Evolutionary conservation across 805 yeast species (phyloP).

Genomic region (Cyberlindnera maritima): DNA sequence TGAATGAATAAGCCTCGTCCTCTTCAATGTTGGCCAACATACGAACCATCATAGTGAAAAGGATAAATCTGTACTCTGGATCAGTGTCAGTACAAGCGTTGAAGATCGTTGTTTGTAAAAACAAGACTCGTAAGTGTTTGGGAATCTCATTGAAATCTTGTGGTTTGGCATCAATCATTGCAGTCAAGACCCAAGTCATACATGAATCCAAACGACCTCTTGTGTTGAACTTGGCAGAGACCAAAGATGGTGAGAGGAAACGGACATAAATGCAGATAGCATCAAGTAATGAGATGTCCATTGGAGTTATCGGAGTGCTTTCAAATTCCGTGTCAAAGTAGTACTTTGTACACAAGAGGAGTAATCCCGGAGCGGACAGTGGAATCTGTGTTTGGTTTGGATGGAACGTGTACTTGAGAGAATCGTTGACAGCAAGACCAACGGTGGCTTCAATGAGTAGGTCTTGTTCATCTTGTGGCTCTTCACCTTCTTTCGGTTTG

Average conservation of each 20-base stretch:
- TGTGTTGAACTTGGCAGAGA: constrained; percentile 23
- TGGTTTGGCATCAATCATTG: constrained; percentile 26
- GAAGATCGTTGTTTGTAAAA: constrained; percentile 41
- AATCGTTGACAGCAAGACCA: constrained; percentile 36
- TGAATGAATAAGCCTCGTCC: constrained; percentile 52
- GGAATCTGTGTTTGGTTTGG: constrained; percentile 31
- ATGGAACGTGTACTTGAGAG: constrained; percentile 27
- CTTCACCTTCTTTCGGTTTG: neutral
- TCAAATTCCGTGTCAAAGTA: constrained; percentile 12
- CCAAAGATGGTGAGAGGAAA: constrained; percentile 38
- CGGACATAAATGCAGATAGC: constrained; percentile 42
- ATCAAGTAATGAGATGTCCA: constrained; percentile 22
- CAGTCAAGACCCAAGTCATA: constrained; percentile 37
- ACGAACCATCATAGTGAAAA: constrained; percentile 62
- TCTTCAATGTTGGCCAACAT: constrained; percentile 60
- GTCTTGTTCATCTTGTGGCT: constrained; percentile 34
- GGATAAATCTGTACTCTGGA: constrained; percentile 39
- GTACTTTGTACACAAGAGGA: constrained; percentile 29
- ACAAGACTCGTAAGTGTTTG: constrained; percentile 33
- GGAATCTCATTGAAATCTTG: constrained; percentile 28
- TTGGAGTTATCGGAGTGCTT: constrained; percentile 6
- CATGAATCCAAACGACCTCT: constrained; percentile 28
- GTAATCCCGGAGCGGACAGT: constrained; percentile 32
- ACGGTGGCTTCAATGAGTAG: constrained; percentile 24
- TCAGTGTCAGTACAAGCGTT: constrained; percentile 35